These are phyloP conservation scores for Suhomyces kilbournensis DNA, from an alignment of 805 yeast species.

Conservation along the genomic window DNA sequence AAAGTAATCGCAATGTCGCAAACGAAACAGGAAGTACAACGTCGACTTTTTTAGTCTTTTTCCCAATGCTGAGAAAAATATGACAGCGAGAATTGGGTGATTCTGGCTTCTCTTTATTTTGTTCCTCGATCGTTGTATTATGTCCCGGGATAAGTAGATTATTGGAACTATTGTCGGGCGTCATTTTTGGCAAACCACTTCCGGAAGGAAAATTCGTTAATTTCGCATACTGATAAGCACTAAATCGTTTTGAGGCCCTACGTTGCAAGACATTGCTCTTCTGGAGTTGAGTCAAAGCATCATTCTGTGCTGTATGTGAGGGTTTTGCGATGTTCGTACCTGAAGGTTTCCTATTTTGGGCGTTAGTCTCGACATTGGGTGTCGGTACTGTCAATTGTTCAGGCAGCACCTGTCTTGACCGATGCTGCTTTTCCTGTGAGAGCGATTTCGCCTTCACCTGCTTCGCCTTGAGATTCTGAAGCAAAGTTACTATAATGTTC, in stretches of 20 bases:
- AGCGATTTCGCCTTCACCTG: slow-evolving; percentile 54
- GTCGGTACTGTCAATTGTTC: slow-evolving; percentile 9
- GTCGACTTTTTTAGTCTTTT: slow-evolving; percentile 53
- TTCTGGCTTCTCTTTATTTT: slow-evolving; percentile 1
- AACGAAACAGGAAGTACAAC: slow-evolving; percentile 46
- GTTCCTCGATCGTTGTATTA: not conserved
- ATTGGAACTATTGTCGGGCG: not conserved
- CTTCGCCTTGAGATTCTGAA: slow-evolving; percentile 77
- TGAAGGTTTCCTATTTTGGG: slow-evolving; percentile 4
- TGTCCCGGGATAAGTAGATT: not conserved
- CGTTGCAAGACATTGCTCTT: slow-evolving; percentile 81
- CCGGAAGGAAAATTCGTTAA: slow-evolving; percentile 44
- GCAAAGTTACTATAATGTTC: slow-evolving; percentile 75
- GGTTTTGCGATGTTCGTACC: not conserved
- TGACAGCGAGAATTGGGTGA: slow-evolving; percentile 1
- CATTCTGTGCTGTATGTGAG: slow-evolving; percentile 22
- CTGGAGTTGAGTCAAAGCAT: slow-evolving; percentile 75
- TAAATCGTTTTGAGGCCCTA: slow-evolving; percentile 88
- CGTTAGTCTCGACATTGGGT: not conserved
- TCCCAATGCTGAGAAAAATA: slow-evolving; percentile 51
- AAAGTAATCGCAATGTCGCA: slow-evolving; percentile 61
- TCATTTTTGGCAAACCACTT: slow-evolving; percentile 11
- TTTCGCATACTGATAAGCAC: slow-evolving; percentile 89
- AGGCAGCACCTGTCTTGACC: slow-evolving; percentile 10
- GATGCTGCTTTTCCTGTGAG: slow-evolving; percentile 19